phyloP scores from a whole-genome alignment of 2,329 filamentous ascomycete species.

The Leptodontidium sp. region DNA sequence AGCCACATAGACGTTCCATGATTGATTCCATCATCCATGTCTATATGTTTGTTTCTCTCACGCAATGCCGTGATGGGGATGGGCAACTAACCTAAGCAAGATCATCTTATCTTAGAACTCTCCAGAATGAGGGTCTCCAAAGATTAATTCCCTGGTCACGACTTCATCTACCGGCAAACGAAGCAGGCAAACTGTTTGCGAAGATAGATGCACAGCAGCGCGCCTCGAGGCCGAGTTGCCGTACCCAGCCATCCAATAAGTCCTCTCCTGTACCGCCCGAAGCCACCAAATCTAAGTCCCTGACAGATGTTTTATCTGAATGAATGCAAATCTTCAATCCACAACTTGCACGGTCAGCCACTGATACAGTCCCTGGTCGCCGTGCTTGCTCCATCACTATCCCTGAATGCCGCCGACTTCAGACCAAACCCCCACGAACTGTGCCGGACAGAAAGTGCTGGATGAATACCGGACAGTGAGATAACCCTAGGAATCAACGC shows the following conservation, averaged over 20 bases:
- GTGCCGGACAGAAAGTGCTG: neutral
- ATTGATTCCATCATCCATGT: slow-evolving; percentile 3
- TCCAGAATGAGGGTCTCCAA: neutral
- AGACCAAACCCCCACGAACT: slow-evolving; percentile 5
- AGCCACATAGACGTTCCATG: neutral
- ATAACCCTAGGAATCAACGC: neutral
- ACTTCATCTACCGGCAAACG: neutral
- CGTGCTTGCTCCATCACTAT: neutral
- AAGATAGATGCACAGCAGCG: neutral
- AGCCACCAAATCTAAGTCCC: neutral
- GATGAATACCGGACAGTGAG: neutral
- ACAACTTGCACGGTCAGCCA: neutral
- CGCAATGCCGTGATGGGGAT: neutral
- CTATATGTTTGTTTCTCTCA: slow-evolving; percentile 1
- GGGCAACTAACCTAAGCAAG: neutral
- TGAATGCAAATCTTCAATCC: neutral
- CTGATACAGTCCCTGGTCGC: neutral
- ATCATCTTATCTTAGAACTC: slow-evolving; percentile 1
- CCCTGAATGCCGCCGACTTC: neutral
- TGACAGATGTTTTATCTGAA: neutral
- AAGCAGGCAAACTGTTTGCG: neutral
- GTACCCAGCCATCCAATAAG: neutral
- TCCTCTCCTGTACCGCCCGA: neutral
- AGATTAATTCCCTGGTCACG: neutral
- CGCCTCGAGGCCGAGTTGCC: neutral